A percentile compares a stretch with the other conserved stretches of the same genome.
phyloP scores from a whole-genome alignment of 2,329 filamentous ascomycete genomes.

The Epichloe typhina region DNA sequence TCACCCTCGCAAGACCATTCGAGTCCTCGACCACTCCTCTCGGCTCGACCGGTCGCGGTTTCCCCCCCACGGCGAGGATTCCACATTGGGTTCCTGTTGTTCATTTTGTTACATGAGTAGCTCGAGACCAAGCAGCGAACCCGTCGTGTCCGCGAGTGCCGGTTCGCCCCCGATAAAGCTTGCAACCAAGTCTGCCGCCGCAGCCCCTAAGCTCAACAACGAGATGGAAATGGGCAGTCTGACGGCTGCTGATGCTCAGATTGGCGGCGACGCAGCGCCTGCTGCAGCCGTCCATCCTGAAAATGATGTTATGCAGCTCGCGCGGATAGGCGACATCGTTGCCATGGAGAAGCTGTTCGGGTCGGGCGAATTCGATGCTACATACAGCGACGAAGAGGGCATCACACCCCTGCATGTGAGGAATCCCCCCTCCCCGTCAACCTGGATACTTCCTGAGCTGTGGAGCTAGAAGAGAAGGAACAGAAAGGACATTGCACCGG shows the following conservation, averaged over 20 bases:
- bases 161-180: slow-evolving; percentile 33
- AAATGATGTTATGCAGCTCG: slow-evolving; percentile 91
- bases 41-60: not conserved
- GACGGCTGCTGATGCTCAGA: slow-evolving; percentile 22
- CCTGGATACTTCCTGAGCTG: not conserved
- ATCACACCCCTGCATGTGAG: slow-evolving; percentile 90
- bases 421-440: slow-evolving; percentile 6
- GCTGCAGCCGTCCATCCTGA: slow-evolving; percentile 20
- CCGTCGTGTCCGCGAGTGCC: slow-evolving; percentile 23
- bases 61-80: not conserved
- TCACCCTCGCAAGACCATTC: not conserved
- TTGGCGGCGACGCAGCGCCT: not conserved
- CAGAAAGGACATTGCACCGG: not conserved
- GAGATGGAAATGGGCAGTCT: slow-evolving; percentile 43
- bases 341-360: slow-evolving; percentile 87
- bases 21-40: not conserved
- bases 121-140: slow-evolving; percentile 21
- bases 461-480: not conserved
- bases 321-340: slow-evolving; percentile 71
- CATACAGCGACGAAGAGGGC: slow-evolving; percentile 76
- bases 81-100: not conserved
- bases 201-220: slow-evolving; percentile 42
- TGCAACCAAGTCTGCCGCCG: slow-evolving; percentile 38
- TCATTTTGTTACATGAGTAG: slow-evolving; percentile 26
- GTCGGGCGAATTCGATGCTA: slow-evolving; percentile 66